Base-by-base conservation (phyloP, 148 eudicot genomes). In the Amaranthus hypochondriacus region DNA sequence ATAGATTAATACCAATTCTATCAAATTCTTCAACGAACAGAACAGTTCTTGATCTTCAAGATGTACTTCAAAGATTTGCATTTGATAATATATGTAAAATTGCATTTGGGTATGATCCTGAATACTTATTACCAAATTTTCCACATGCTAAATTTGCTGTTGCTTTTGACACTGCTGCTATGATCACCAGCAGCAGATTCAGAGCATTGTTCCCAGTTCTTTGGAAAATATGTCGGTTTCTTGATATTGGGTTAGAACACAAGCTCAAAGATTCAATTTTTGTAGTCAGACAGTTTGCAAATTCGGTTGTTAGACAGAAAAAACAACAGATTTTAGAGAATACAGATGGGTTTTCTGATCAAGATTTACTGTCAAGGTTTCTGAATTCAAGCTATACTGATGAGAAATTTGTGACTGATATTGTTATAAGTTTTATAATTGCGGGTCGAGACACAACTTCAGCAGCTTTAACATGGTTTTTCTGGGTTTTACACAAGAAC, bases 371-470 rank as follows among this genome's bases (percentile, higher is more conserved):
- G 6, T 84, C 84, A 4, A 72, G 87, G 39, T 73, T 86, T 12
- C 56, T 86, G 4, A 79, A 52, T 9, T 51, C 77, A 1, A 85
- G 85, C 4, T 66, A 76, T 47, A 9, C 74, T 0, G 84, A 69
- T 46, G 89, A 86, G 13, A 56, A 69, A 8, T 81, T 81, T 7
- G 48, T 83, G 11, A 72, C 64, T 2, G 86, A 83, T 48, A 83
- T 86, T n/a, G 82, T 82, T 7, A 83, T 78, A 2, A 76, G 80
- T 21, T 80, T 83, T 65, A 78, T 83, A 6, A 9, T 85, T 5
- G 88, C 88, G 12, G 86, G 88, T 5, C 73, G 80, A 21, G 88
- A 83, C 70, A 78, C 82, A 3, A 78, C 81, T 0, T 78, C 84
- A 8, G 78, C 84, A 0, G 82, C 81, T 2, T 58, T 81, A 7